A percentile compares a stretch with the other conserved stretches of the same genome.
Conservation (phyloP, 2,329 filamentous ascomycete genomes). For the Neonectria sp. region DNA sequence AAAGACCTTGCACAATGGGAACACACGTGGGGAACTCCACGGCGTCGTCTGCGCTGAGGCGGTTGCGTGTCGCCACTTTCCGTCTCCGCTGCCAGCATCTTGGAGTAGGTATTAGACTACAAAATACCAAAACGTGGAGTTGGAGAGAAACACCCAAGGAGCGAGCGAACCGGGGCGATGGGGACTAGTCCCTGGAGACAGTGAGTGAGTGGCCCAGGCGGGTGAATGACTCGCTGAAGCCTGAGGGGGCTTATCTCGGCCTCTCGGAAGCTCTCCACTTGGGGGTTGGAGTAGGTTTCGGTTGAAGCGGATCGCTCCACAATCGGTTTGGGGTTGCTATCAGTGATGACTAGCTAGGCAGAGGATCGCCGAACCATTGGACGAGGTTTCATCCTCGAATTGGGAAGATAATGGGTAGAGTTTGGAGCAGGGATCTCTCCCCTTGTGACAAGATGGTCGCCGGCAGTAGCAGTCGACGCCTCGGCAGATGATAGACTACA, state of each 20-base stretch:
- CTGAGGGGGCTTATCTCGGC: slow-evolving; percentile 6
- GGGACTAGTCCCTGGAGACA: slow-evolving; percentile 21
- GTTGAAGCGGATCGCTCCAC: neutral
- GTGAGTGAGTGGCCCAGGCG: neutral
- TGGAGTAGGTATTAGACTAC: slow-evolving; percentile 13
- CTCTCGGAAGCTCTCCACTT: neutral
- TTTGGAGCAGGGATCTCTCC: neutral
- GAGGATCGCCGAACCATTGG: neutral
- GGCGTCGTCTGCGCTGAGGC: slow-evolving; percentile 27
- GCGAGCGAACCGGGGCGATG: slow-evolving; percentile 10
- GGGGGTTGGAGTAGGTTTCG: slow-evolving; percentile 4
- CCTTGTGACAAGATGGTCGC: neutral
- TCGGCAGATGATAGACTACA: neutral
- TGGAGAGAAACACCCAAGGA: slow-evolving; percentile 19
- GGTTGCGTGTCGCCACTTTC: slow-evolving; percentile 8
- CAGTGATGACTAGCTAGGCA: neutral
- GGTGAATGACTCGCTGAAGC: slow-evolving; percentile 15
- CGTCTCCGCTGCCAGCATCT: slow-evolving; percentile 17
- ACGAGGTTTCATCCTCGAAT: neutral
- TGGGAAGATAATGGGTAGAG: neutral
- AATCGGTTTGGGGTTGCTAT: neutral
- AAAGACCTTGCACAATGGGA: slow-evolving; percentile 60
- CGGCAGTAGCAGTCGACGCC: neutral
- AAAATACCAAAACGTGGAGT: slow-evolving; percentile 13
- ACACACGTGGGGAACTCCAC: slow-evolving; percentile 50